Percentiles rank a stretch among this genome's conserved stretches.
Evolutionary conservation across 352 stramenopile genomes (phyloP).

Genomic region (Pythium rhizo-oryzae): DNA sequence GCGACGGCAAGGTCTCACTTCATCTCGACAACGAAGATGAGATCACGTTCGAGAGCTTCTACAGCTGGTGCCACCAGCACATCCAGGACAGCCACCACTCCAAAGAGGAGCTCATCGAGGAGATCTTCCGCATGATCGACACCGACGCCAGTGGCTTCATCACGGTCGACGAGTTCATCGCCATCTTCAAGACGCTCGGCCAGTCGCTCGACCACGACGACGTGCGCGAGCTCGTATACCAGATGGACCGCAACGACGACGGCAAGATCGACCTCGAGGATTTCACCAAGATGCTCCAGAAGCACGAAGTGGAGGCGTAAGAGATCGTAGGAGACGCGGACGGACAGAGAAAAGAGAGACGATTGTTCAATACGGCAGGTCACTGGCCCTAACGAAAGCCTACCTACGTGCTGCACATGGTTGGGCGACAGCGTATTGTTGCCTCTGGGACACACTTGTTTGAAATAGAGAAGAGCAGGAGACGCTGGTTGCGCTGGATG

Average conservation of each 20-base stretch:
- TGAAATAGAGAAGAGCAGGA: too few relatives aligned
- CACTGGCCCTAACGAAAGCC: too few relatives aligned
- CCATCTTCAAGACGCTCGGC: slow-evolving; percentile 68
- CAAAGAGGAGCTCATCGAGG: slow-evolving; percentile 67
- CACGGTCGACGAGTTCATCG: slow-evolving; percentile 75
- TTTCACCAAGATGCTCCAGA: slow-evolving; percentile 75
- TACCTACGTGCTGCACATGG: too few relatives aligned
- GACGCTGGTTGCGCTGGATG: too few relatives aligned
- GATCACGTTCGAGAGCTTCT: slow-evolving; percentile 70
- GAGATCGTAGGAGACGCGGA: too few relatives aligned
- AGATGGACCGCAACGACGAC: slow-evolving; percentile 76
- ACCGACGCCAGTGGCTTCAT: slow-evolving; percentile 60
- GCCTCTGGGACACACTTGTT: too few relatives aligned
- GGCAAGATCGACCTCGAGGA: slow-evolving; percentile 79
- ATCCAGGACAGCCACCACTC: slow-evolving; percentile 41
- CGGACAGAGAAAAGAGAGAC: too few relatives aligned
- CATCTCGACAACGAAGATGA: too few relatives aligned
- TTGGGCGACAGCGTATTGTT: too few relatives aligned
- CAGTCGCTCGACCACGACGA: slow-evolving; percentile 76
- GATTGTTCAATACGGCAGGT: too few relatives aligned
- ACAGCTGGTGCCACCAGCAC: slow-evolving; percentile 71
- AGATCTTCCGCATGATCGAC: too few relatives aligned
- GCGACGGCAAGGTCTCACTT: too few relatives aligned
- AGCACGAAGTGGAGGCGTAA: slow-evolving; percentile 77
- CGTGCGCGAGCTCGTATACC: slow-evolving; percentile 71